Conservation (phyloP, 148 eudicot species). For the Chenopodium suecicum region DNA sequence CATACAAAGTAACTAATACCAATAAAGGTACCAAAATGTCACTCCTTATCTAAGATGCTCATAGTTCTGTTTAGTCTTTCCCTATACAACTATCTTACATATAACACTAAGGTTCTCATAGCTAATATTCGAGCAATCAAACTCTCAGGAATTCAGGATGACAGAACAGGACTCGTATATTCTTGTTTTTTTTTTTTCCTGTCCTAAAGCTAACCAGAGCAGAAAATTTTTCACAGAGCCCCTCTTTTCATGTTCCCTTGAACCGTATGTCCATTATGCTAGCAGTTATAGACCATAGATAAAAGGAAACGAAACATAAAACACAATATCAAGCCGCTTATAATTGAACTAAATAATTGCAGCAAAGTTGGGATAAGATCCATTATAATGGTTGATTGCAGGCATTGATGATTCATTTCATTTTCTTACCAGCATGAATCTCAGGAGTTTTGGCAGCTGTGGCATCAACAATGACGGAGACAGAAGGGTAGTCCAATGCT, state of each 20-base stretch:
- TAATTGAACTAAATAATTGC: neutral
- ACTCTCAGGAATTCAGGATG: too few relatives aligned
- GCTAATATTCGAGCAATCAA: too few relatives aligned
- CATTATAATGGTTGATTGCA: neutral
- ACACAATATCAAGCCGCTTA: neutral
- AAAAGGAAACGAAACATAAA: neutral
- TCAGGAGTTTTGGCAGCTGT: conserved; percentile 93
- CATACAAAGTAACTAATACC: neutral
- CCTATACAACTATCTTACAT: too few relatives aligned
- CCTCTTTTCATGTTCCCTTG: neutral
- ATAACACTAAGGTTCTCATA: neutral
- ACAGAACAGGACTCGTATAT: neutral
- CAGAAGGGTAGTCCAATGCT: conserved; percentile 76
- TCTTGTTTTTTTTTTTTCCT: neutral
- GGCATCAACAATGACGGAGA: conserved; percentile 85
- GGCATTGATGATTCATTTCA: neutral
- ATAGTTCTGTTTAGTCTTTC: too few relatives aligned
- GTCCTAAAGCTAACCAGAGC: too few relatives aligned
- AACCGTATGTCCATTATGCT: neutral
- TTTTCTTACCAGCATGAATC: conserved; percentile 62
- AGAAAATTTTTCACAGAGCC: too few relatives aligned
- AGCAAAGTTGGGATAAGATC: too few relatives aligned
- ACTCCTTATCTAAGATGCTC: too few relatives aligned
- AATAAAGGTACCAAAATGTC: too few relatives aligned
- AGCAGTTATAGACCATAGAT: neutral